These are phyloP conservation scores for Auriculariales sp. DNA, from an alignment of 768 basidiomycete genomes.

Conservation along the genomic window DNA sequence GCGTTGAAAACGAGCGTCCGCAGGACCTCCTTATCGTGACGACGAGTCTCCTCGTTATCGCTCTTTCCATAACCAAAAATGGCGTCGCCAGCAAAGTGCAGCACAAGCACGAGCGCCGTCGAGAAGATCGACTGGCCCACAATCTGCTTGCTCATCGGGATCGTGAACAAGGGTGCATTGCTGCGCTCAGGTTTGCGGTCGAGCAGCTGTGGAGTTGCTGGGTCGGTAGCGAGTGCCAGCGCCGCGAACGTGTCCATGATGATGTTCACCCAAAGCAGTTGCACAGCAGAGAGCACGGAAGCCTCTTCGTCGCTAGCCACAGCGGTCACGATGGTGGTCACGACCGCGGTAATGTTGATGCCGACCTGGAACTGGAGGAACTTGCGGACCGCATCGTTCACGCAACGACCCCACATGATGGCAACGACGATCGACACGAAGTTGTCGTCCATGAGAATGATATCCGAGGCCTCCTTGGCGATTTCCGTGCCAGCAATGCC, in stretches of 20 bases:
- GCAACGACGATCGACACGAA: constrained; percentile 93
- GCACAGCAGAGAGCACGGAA: constrained; percentile 90
- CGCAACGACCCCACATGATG: constrained; percentile 98
- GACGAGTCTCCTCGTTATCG: background rate
- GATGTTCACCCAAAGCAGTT: constrained; percentile 96
- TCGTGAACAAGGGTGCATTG: constrained; percentile 75
- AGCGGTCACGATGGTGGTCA: constrained; percentile 85
- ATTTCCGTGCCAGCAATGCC: constrained; percentile 95
- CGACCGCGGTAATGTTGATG: constrained; percentile 89
- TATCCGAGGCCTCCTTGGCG: constrained; percentile 97
- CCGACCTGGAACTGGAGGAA: constrained; percentile 94
- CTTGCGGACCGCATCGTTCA: constrained; percentile 95
- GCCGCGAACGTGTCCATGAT: constrained; percentile 99
- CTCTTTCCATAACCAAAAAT: constrained; percentile 43
- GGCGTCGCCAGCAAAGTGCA: constrained; percentile 68
- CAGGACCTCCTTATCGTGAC: constrained; percentile 28
- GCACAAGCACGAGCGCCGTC: constrained; percentile 63
- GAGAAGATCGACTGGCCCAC: constrained; percentile 81
- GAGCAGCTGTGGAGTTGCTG: constrained; percentile 65
- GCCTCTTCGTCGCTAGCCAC: constrained; percentile 61
- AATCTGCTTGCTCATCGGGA: constrained; percentile 97
- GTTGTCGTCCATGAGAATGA: constrained; percentile 96
- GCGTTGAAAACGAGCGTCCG: constrained; percentile 91
- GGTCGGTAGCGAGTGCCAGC: constrained; percentile 92
- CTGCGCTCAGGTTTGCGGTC: constrained; percentile 86